Base-by-base conservation (phyloP, 2,329 filamentous ascomycete genomes). In the Talaromyces rugulosus region DNA sequence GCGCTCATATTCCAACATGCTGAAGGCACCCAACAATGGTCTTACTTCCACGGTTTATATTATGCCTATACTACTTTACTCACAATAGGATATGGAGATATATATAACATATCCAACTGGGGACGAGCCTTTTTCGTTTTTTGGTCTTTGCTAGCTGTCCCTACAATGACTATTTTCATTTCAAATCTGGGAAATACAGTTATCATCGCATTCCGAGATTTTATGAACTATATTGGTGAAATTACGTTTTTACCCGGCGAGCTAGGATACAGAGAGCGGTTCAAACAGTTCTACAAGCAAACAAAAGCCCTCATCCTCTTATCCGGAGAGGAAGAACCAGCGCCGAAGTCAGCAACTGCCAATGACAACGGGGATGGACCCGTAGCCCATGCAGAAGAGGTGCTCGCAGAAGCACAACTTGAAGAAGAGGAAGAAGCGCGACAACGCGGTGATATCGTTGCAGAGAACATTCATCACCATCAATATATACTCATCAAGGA, bases 191-290 rank as follows among this genome's bases (percentile, higher is more conserved):
- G 74, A 9, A 74, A 76, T 56, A 77, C 74, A 0, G 63, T 78
- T 9, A 81, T 86, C 63, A 82, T 82, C 63, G 73, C 74, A 8
- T 80, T 86, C 70, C 79, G 80, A 27, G 82, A 86, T 55, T 62
- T 81, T n/a, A 84, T 82, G 0, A 79, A 83, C n/a, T 84, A 80
- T 76, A 63, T 85, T 4, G 84, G 82, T 12, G 80, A 82, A 33
- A 65, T 85, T 28, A 85, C 84, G 2, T 78, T 86, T 18, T 69
- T 85, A 1, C 83, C 83, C 1, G 79, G 77, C 8, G 82, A 84
- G 34, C 66, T 77, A 56, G 77, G 79, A 9, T 70, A 70, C 33
- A 62, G 60, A 44, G 69, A 69, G 11, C 65, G 69, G 6, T 55
- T 75, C 30, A 69, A 68, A 51, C 36, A 64, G 69, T 18, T 62